Conservation (phyloP, 2,329 filamentous ascomycete genomes). For the Colletotrichum salicis region DNA sequence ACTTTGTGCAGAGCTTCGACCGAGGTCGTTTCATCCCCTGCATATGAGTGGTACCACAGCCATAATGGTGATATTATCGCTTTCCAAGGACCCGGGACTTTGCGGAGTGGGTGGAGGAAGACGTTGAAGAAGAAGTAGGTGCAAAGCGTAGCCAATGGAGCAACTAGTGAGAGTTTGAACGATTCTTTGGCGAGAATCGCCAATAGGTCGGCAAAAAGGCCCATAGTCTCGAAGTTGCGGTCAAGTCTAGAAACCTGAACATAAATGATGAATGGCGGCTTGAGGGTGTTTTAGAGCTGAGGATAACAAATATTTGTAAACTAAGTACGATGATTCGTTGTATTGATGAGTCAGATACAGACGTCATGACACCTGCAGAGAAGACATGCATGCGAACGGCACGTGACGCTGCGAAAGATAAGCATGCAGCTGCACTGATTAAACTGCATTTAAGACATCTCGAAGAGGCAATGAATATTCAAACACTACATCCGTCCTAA, state of each 20-base stretch:
- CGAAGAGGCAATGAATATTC: neutral
- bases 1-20: neutral
- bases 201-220: neutral
- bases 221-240: neutral
- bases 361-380: neutral
- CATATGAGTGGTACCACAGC: conserved; percentile 7
- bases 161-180: neutral
- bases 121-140: neutral
- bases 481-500: neutral
- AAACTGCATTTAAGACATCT: neutral
- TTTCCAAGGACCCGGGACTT: neutral
- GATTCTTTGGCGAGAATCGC: neutral
- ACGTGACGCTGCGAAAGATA: neutral
- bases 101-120: neutral
- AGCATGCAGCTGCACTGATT: neutral
- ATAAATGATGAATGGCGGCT: no score
- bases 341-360: neutral
- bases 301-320: neutral
- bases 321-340: neutral
- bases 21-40: neutral
- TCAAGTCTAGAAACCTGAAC: neutral
- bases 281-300: no score
- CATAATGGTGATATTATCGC: neutral
- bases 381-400: neutral
- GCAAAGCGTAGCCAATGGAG: neutral